Conservation (phyloP, 2,329 filamentous ascomycete genomes). For the Paradendryphiella salina region DNA sequence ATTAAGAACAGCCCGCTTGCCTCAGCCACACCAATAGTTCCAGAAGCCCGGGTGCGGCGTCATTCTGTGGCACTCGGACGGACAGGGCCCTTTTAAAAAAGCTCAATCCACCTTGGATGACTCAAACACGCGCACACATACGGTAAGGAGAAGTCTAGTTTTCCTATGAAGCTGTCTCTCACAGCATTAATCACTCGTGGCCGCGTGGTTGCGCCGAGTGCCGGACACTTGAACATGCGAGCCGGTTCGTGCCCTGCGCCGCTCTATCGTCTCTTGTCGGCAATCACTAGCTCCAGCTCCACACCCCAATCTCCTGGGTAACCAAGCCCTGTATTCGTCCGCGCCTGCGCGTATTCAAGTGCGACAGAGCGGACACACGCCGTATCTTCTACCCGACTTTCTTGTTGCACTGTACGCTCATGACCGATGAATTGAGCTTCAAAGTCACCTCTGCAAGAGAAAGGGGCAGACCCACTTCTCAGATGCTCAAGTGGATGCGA, state of each 20-base stretch:
- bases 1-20: constrained; percentile 14
- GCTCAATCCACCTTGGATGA: not conserved
- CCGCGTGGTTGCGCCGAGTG: constrained; percentile 2
- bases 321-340: constrained; percentile 17
- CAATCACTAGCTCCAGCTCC: constrained; percentile 7
- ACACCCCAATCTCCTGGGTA: constrained; percentile 13
- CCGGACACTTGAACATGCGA: constrained; percentile 3
- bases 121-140: not conserved
- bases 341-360: not conserved
- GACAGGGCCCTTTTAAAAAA: constrained; percentile 6
- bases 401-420: too few relatives aligned
- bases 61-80: constrained; percentile 14
- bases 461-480: not conserved
- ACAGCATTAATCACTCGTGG: not conserved
- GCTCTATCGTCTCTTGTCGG: constrained; percentile 6
- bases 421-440: not conserved
- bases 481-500: not conserved
- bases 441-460: not conserved
- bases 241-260: constrained; percentile 12
- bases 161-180: not conserved
- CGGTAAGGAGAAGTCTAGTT: constrained; percentile 9
- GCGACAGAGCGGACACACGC: not conserved
- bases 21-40: constrained; percentile 21
- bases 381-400: not conserved
- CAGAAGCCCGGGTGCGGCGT: constrained; percentile 13